Base-by-base conservation (phyloP, 169 alveolate species). In the Eimeria sp. region DNA sequence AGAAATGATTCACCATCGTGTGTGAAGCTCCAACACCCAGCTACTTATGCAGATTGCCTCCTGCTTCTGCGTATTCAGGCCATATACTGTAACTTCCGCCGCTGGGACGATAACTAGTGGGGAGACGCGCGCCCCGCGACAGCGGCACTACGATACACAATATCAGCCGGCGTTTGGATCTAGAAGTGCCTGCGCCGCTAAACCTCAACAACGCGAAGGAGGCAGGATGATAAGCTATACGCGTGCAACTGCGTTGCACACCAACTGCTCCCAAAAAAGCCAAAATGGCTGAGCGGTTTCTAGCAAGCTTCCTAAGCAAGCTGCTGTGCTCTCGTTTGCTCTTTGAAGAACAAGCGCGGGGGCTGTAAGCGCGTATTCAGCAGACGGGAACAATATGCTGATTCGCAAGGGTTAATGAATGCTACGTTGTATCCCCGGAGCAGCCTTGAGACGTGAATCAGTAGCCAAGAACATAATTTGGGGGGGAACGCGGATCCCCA, bases 51-150 rank as follows among this genome's bases (percentile, higher is more conserved):
- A 67, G 51, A 10, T n/a, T 4, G 10, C 61, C 87, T n/a, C 6
- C 87, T 45, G 5, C 73, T 54, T 9, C 16, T 82, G 90, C 72
- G 27, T 13, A 13, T 61, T 86, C 80, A 86, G 92, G 92, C 92
- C 3, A 47, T 86, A 61, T 86, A 86, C 20, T 86, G 92, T 70
- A 61, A 86, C 49, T 86, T 86, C 51, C 92, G 92, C 16, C 75
- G 78, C 45, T 86, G 92, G 92, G 92, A 86, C 40, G 58, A 80
- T 80, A 40, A 61, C 65, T 58, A 86, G 63, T 25, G 90, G 43
- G 22, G 87, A 7, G 63, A 76, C 11, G 87, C 80, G 13, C 51
- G 13, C 13, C 80, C 80, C 4, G 51, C 51, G 47, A 14, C 40
- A 67, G 76, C 51, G 22, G 11, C 22, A 70, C 51, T 30, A 14